Evolutionary conservation across 768 basidiomycete species (phyloP).

Genomic region (Tulasnella sp.): DNA sequence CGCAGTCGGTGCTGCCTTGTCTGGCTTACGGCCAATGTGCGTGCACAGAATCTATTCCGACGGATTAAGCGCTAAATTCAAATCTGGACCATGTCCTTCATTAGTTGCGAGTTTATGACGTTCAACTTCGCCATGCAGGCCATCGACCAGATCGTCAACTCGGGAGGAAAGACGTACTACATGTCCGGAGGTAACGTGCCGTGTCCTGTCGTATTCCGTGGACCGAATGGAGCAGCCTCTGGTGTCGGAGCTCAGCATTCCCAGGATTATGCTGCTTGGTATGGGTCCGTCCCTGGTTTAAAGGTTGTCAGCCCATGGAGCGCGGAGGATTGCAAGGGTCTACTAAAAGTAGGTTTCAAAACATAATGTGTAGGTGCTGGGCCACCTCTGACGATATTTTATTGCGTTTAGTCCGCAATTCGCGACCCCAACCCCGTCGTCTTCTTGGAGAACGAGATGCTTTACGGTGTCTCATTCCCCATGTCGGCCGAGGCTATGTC

Average conservation of each 20-base stretch:
- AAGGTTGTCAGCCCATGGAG: slow-evolving; percentile 98
- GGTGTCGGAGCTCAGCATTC: slow-evolving; percentile 98
- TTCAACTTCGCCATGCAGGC: slow-evolving; percentile 99
- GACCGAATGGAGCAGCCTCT: slow-evolving; percentile 94
- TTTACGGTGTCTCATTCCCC: slow-evolving; percentile 96
- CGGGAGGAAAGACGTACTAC: slow-evolving; percentile 99
- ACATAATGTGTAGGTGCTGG: too few species aligned
- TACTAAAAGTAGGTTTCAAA: slow-evolving; percentile 83
- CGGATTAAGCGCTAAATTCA: slow-evolving; percentile 13
- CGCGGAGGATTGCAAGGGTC: slow-evolving; percentile 97
- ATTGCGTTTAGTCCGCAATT: slow-evolving; percentile 62
- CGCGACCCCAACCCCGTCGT: slow-evolving; percentile 98
- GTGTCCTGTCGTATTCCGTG: slow-evolving; percentile 98
- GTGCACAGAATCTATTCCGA: slow-evolving; percentile 23
- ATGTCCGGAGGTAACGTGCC: slow-evolving; percentile 99
- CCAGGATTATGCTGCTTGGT: slow-evolving; percentile 96
- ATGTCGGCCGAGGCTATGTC: slow-evolving; percentile 93
- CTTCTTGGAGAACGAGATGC: slow-evolving; percentile 98
- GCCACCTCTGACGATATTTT: neutral
- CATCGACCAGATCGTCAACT: slow-evolving; percentile 99
- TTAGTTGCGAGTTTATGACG: slow-evolving; percentile 98
- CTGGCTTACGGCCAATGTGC: slow-evolving; percentile 88
- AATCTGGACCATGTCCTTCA: neutral
- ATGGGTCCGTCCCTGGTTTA: slow-evolving; percentile 82
- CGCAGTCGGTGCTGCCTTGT: slow-evolving; percentile 87